A percentile compares a stretch with the other conserved stretches of the same genome.
Evolutionary conservation across 345 rosid genomes (phyloP).

Genomic region (Jatropha curcas): DNA sequence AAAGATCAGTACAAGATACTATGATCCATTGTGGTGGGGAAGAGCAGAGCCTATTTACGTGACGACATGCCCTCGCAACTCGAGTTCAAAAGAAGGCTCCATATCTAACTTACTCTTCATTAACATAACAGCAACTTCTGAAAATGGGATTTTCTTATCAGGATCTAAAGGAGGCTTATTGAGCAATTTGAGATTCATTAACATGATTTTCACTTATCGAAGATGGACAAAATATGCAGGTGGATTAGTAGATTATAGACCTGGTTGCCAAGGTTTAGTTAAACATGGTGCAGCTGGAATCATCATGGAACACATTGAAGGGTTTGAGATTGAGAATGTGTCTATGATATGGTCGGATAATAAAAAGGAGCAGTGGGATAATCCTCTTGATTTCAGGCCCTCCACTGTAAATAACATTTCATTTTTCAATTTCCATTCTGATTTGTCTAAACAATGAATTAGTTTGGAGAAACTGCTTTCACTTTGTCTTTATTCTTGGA

Average conservation of each 20-base stretch:
- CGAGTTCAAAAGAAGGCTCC: conserved; percentile 51
- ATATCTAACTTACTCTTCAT: conserved; percentile 64
- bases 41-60: conserved; percentile 94
- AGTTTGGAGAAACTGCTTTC: background rate
- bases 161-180: conserved; percentile 69
- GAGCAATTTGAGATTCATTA: conserved; percentile 61
- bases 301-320: conserved; percentile 83
- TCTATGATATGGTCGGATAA: conserved; percentile 64
- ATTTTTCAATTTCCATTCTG: conserved; percentile 64
- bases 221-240: conserved; percentile 70
- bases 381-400: conserved; percentile 80
- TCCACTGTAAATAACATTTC: conserved; percentile 72
- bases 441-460: conserved; percentile 29
- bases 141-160: conserved; percentile 80
- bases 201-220: conserved; percentile 57
- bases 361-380: conserved; percentile 51
- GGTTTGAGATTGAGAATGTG: conserved; percentile 71
- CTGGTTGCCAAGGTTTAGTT: conserved; percentile 83
- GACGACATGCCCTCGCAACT: conserved; percentile 65
- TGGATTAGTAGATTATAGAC: conserved; percentile 82
- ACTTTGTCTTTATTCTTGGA: background rate
- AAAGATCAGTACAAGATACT: conserved; percentile 80
- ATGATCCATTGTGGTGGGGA: conserved; percentile 92
- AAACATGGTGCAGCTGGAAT: conserved; percentile 74
- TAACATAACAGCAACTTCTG: conserved; percentile 69